Evolutionary conservation across 192 early-diverging fungal species (phyloP).

Genomic region (Entomortierella beljakovae): DNA sequence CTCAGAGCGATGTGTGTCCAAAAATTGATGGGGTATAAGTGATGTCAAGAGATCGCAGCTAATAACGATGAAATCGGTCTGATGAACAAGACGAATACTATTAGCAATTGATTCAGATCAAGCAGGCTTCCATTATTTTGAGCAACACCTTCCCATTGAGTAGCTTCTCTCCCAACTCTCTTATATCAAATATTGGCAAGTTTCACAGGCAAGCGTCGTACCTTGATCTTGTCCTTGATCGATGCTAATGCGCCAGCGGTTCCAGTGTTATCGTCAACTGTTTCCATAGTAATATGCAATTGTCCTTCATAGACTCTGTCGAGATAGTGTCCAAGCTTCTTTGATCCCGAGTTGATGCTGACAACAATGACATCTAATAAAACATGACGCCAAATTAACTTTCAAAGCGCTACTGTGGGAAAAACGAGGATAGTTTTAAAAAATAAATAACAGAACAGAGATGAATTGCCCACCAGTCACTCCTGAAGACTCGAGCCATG

Average conservation of each 20-base stretch:
- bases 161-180: too few species aligned
- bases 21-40: slow-evolving; percentile 80
- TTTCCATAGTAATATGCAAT: slow-evolving; percentile 71
- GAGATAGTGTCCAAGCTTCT: slow-evolving; percentile 77
- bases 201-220: slow-evolving; percentile 38
- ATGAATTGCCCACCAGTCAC: slow-evolving; percentile 57
- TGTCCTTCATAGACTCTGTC: slow-evolving; percentile 72
- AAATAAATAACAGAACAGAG: too few species aligned
- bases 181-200: too few species aligned
- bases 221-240: slow-evolving; percentile 87
- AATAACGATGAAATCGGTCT: slow-evolving; percentile 92
- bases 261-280: slow-evolving; percentile 73
- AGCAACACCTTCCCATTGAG: too few species aligned
- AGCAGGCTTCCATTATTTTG: too few species aligned
- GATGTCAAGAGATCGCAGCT: slow-evolving; percentile 93
- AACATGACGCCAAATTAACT: too few species aligned
- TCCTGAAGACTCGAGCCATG: slow-evolving; percentile 93
- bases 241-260: slow-evolving; percentile 88
- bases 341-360: slow-evolving; percentile 69
- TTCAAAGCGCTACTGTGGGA: too few species aligned
- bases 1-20: slow-evolving; percentile 85
- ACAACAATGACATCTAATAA: slow-evolving; percentile 81
- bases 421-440: too few species aligned
- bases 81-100: not conserved
- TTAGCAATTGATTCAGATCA: not conserved